Conservation (phyloP, 805 yeast species). For the Saccharomycopsis microspora region DNA sequence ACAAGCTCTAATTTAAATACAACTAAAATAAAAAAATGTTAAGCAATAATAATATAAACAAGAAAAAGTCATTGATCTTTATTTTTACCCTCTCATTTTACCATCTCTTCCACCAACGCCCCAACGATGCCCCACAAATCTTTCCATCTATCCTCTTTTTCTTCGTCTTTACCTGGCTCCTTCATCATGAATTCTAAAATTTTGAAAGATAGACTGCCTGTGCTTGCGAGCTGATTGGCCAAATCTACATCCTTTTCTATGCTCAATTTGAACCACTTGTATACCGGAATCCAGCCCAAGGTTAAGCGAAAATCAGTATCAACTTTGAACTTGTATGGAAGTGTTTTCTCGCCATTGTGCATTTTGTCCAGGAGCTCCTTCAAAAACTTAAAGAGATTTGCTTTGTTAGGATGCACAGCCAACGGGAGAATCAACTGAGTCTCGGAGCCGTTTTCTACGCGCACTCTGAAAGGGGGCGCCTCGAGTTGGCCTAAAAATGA, state of each 20-base stretch:
- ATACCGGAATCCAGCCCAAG: slow-evolving; percentile 10
- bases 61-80: too few relatives aligned
- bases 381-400: slow-evolving; percentile 7
- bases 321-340: slow-evolving; percentile 2
- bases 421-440: slow-evolving; percentile 3
- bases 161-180: too few relatives aligned
- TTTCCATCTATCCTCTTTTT: too few relatives aligned
- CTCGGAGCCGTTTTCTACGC: background rate
- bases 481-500: slow-evolving; percentile 7
- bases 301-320: slow-evolving; percentile 3
- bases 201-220: too few relatives aligned
- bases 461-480: slow-evolving; percentile 8
- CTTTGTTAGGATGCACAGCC: slow-evolving; percentile 8
- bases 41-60: too few relatives aligned
- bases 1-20: too few relatives aligned
- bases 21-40: too few relatives aligned
- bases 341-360: slow-evolving; percentile 3
- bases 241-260: slow-evolving; percentile 2
- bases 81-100: too few relatives aligned
- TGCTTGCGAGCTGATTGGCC: background rate
- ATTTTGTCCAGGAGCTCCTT: slow-evolving; percentile 11
- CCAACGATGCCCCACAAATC: too few relatives aligned
- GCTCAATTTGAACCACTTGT: slow-evolving; percentile 3
- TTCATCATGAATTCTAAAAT: too few relatives aligned
- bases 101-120: too few relatives aligned